Evolutionary conservation across 2,329 filamentous ascomycete genomes (phyloP), one percentile per base, ranked within the genome.

Genomic region (Calonectria pseudoreteaudii): DNA sequence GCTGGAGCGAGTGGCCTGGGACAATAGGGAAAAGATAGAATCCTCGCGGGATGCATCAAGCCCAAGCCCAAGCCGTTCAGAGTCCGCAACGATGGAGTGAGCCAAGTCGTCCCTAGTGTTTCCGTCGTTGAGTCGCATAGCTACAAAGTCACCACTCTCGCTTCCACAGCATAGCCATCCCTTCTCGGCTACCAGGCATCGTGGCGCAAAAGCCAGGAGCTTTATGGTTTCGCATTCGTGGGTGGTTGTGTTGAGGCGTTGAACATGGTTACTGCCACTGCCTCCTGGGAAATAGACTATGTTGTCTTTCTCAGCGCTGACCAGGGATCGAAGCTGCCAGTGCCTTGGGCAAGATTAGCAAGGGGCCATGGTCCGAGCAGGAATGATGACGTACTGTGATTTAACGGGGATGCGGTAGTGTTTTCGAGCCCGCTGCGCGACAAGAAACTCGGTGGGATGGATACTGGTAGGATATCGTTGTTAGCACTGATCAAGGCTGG

Each of bases 131-230:
- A 96, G 87, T 77, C 90, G 92, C 80, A 98, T 93, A 70, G 95
- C 93, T 36, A 94, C 93, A 82, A 98, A 98, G 82, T 97, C 94
- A 71, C 97, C 97, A 77, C 92, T 91, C 80, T 98, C 94, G 73
- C 96, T 96, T 60, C 96, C 97, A 60, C 96, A 94, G 80, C 95
- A 98, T 47, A 98, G 90, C 93, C 95, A 98, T 67, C 95, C 95
- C 80, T 94, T 91, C 68, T 92, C 93, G 10, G 95, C 94, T n/a
- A 95, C 94, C 9, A 98, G 91, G 84, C 96, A 98, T 85, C 94
- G 91, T n/a, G 96, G 94, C 79, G 84, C 90, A 84, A 93, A 97
- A 77, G 89, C 92, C 77, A 96, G 88, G 36, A 92, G 87, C 67
- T 91, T 94, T 83, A 94, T 91, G 74, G 90, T 93, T 85, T 93